Conservation (phyloP, 495 filamentous ascomycete species). For the Rhizodiscina lignyota region DNA sequence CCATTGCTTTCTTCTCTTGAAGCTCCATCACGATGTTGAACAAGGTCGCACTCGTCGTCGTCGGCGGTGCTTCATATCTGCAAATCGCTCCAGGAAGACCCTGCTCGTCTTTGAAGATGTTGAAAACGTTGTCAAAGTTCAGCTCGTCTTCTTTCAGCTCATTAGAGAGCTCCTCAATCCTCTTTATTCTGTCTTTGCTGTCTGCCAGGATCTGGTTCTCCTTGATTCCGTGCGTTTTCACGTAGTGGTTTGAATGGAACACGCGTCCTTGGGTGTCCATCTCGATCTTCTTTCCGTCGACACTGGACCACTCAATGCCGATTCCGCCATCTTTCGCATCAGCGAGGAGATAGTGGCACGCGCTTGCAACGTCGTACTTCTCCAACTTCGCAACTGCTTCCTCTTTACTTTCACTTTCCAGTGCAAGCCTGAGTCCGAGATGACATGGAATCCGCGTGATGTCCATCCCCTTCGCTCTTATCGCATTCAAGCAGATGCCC, state of each 20-base stretch:
- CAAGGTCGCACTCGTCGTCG: not conserved
- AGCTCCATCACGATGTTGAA: not conserved
- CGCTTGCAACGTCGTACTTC: slow-evolving; percentile 38
- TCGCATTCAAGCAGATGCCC: slow-evolving; percentile 51
- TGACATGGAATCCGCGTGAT: slow-evolving; percentile 41
- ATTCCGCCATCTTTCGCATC: slow-evolving; percentile 32
- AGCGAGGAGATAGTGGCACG: slow-evolving; percentile 44
- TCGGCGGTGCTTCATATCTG: not conserved
- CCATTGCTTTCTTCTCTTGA: not conserved
- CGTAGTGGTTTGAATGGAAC: slow-evolving; percentile 47
- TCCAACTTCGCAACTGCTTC: slow-evolving; percentile 34
- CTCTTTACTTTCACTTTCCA: slow-evolving; percentile 33
- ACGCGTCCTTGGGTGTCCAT: slow-evolving; percentile 29
- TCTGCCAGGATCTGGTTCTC: no score
- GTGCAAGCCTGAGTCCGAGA: slow-evolving; percentile 39
- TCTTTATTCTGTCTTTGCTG: no score
- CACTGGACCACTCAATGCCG: slow-evolving; percentile 44
- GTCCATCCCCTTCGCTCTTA: slow-evolving; percentile 40
- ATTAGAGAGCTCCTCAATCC: no score
- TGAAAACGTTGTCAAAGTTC: no score
- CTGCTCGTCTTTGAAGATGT: not conserved
- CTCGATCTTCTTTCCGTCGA: slow-evolving; percentile 32
- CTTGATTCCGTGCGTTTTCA: slow-evolving; percentile 15
- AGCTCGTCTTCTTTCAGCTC: no score
- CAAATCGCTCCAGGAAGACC: not conserved